Base-by-base conservation (phyloP, 345 rosid species). In the Populus euphratica region DNA sequence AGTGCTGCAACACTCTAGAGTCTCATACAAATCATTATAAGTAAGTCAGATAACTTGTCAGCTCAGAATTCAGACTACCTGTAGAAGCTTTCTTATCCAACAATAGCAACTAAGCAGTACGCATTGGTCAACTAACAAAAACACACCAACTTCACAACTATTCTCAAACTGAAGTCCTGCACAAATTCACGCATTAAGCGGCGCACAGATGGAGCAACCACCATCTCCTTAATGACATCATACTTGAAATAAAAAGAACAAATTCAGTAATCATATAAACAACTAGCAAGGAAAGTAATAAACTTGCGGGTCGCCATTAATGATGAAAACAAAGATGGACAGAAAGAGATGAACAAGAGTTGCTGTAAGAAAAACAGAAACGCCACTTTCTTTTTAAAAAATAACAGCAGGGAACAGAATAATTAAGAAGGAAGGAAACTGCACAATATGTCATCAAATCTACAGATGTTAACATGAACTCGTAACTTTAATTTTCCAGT, bases 131-230 rank as follows among this genome's bases (percentile, higher is more conserved):
- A 88, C 85, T 94, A 91, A 20, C 94, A 90, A 77, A 77, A 92
- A 92, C 25, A 91, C 98, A 61, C 97, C 98, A 80, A 92, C 87
- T 54, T 94, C 97, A 73, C 96, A 92, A 2, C 84, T 82, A 74
- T 94, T 94, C 86, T 94, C 98, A 85, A 94, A 94, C 86, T 87
- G 88, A 82, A 94, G 93, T 78, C 98, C 98, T 91, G 79, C 33
- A 69, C 56, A 50, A 14, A 77, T 18, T 36, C 35, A 71, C 23
- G 4, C 36, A 52, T 52, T 52, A 52, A 4, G 41, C n/a, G 0
- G 9, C 25, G 36, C 16, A 68, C 11, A 20, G 21, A 52, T 52
- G 25, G 64, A 59, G 1, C 64, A 59, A 23, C 13, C 64, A n/a
- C 64, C 29, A n/a, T 59, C 64, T 23, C 23, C 52, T 47, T 16